Evolutionary conservation across 2,329 filamentous ascomycete genomes (phyloP), one percentile per base, ranked within the genome.

Genomic region (Diplodia scrobiculata): DNA sequence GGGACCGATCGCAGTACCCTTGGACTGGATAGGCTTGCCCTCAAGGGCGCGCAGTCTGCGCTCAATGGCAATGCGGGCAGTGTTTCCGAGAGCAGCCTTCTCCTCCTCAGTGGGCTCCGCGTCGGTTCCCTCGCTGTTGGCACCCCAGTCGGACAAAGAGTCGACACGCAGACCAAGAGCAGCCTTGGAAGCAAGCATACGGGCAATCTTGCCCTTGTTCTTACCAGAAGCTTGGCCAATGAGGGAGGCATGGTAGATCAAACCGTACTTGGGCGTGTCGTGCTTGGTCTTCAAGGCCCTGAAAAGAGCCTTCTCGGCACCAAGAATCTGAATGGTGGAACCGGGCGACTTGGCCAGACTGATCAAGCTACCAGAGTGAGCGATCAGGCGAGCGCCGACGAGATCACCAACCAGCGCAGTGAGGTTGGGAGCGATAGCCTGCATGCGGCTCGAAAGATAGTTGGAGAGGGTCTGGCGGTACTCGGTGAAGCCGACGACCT

Each of bases 171-270:
- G 84, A 84, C 93, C 93, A 60, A 99, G 87, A 29, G 95, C 92
- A 54, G 94, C 89, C 84, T 98, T 98, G 72, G 94, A 90, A 58
- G 95, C 91, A 68, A 99, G 86, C 84, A 97, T 92, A 85, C 95
- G 91, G 50, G 95, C 95, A 75, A 99, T 97, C 85, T 99, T 99
- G 73, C 95, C 95, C 89, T 99, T 99, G 84, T 98, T 98, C 84
- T 92, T 94, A 74, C 95, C 95, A 21, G 91, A 96, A 34, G 95
- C 95, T 82, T 99, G 95, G 52, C 95, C 95, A 68, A 99, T 95
- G 51, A 99, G 87, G 32, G 77, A 79, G 17, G 77, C 77, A 69
- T 79, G 77, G 70, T 79, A 96, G 70, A 99, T 96, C 53, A 99
- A 86, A 63, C 95, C 95, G 75, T 98, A 99, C 81, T 98, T 99